Base-by-base conservation (phyloP, 2,329 filamentous ascomycete species). In the Botrytis deweyae region DNA sequence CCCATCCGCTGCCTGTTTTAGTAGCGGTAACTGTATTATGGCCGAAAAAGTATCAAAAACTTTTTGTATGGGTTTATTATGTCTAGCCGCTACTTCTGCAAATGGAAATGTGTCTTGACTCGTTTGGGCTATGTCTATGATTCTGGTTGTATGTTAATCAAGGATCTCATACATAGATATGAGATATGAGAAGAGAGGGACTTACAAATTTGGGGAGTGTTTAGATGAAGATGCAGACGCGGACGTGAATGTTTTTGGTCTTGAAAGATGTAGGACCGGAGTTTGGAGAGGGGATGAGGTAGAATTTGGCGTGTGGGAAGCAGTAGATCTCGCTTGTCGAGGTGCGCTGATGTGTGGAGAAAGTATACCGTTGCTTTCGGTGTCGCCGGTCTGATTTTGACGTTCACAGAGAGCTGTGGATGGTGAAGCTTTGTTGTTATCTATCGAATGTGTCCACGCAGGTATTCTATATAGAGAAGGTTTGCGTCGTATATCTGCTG, bases 121-220 rank as follows among this genome's bases (percentile, higher is more conserved):
- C 0, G 85, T 86, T 77, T 87, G 84, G 6, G 85, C 85, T 36
- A 87, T 83, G 77, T 87, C 86, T 38, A 86, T 83, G 55, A 86
- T 84, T 38, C 86, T 81, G 73, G 81, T 81, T 3, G 79, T 79
- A 36, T 55, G 61, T 81, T 80, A 46, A 76, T 72, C 72, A 33
- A 58, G 25, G 74, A 72, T 18, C 18, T 29, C 3, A 58, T 58
- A 12, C 18, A 68, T 63, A 14, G 25, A n/a, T 14, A 76, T 6
- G 75, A 14, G 25, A n/a, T 14, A 76, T 6, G 75, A 67, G 25
- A 38, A 16, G 42, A 58, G 55, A 38, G 33, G 14, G 58, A 65
- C 76, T 46, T 77, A 80, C 79, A 80, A 29, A 58, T 80, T 79
- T 38, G 76, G 75, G 52, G 78, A 78, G 61, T 77, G 75, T 20